Percentiles rank a stretch among this genome's conserved stretches.
These are phyloP conservation scores for Capsicum pubescens DNA, from an alignment of 257 asterid species.

Conservation along the genomic window DNA sequence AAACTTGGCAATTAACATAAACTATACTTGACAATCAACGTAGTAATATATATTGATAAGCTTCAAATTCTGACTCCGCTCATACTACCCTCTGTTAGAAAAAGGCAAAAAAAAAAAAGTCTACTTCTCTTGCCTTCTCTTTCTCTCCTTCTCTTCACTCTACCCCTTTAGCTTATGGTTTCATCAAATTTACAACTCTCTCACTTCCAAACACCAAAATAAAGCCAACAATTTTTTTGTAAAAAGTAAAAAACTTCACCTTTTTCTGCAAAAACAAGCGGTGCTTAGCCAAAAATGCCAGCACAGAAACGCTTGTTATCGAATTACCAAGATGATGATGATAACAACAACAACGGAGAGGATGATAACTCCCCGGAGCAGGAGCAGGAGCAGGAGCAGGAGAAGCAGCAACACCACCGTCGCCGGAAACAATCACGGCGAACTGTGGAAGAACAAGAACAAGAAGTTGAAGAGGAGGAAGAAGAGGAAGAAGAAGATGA, in stretches of 20 bases:
- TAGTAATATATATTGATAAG: too few species aligned
- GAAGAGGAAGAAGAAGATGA: neutral
- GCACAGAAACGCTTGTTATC: conserved; percentile 38
- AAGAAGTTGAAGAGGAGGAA: conserved; percentile 6
- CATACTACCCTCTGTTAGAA: too few species aligned
- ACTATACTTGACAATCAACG: too few species aligned
- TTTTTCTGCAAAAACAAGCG: conserved; percentile 4
- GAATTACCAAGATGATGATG: conserved; percentile 27
- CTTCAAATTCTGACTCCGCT: too few species aligned
- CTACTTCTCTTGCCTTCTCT: neutral
- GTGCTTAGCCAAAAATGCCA: conserved; percentile 36
- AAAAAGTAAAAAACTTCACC: neutral
- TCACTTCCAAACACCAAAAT: neutral
- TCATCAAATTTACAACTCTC: neutral
- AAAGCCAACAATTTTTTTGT: neutral
- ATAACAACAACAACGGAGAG: conserved; percentile 5
- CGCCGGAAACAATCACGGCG: conserved; percentile 42
- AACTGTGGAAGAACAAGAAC: conserved; percentile 11
- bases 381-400: neutral
- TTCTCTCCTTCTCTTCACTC: neutral
- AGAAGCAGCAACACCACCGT: conserved; percentile 29
- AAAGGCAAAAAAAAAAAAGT: neutral
- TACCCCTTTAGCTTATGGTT: neutral
- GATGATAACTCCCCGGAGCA: conserved; percentile 30
- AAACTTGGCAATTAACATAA: neutral